These are phyloP conservation scores for Neurospora sp. DNA, from an alignment of 495 filamentous ascomycete genomes.

Conservation along the genomic window DNA sequence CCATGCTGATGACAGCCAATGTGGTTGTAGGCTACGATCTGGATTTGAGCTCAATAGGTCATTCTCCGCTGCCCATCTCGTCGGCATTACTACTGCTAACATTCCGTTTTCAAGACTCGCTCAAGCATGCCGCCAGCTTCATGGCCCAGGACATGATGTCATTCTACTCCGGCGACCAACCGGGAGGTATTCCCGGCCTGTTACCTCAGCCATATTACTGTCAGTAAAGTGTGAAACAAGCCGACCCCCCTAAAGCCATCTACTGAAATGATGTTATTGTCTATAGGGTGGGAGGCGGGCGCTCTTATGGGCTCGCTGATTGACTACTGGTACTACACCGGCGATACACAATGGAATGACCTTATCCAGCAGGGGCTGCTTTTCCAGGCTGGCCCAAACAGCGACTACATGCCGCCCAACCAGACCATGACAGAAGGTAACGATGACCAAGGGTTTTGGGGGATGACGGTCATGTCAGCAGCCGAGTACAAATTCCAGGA, in stretches of 20 bases:
- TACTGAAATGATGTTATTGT: neutral
- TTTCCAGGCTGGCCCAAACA: constrained; percentile 46
- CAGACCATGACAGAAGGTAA: constrained; percentile 54
- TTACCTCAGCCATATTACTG: constrained; percentile 35
- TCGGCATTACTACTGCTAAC: neutral
- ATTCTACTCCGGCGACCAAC: constrained; percentile 55
- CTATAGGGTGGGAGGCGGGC: constrained; percentile 70
- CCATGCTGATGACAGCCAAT: constrained; percentile 4
- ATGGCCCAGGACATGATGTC: constrained; percentile 55
- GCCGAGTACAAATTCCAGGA: constrained; percentile 53
- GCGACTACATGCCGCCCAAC: constrained; percentile 56
- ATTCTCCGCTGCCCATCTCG: neutral
- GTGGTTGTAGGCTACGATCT: constrained; percentile 16
- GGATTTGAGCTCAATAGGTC: constrained; percentile 21
- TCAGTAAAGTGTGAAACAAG: constrained; percentile 6
- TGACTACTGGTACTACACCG: constrained; percentile 58
- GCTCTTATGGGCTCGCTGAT: constrained; percentile 57
- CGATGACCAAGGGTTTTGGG: constrained; percentile 63
- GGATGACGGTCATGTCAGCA: constrained; percentile 54
- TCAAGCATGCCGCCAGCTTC: constrained; percentile 50
- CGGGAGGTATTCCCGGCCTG: constrained; percentile 40
- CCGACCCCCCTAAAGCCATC: neutral
- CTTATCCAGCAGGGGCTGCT: constrained; percentile 45
- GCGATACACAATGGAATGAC: constrained; percentile 50
- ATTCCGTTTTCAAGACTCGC: constrained; percentile 41